Evolutionary conservation across 179 eudicot genomes (phyloP), one percentile per base, ranked within the genome.

Genomic region (Monotropa hypopitys): DNA sequence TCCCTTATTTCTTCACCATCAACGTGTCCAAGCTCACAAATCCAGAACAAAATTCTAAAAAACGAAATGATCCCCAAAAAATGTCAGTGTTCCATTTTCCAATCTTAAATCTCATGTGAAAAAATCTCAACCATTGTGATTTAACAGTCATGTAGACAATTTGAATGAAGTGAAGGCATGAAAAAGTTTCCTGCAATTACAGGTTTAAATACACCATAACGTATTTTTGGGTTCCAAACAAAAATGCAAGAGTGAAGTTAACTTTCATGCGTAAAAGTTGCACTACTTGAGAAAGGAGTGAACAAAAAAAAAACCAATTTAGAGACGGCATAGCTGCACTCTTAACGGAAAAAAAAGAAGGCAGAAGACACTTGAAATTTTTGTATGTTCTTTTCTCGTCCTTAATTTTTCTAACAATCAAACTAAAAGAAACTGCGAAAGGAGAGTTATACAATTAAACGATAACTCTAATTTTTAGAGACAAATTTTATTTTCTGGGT

Each of bases 1-100:
- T 70, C 77, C 67, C 72, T 75, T 78, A 82, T 70, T 76, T 78
- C 51, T 72, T 72, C 85, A 86, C 84, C 84, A 84, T 86, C 82
- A 83, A 78, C 75, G 76, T 35, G 46, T 45, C 77, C 79, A 62
- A 63, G 49, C 51, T 75, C 38, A 61, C 28, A 42, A 59, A 40
- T 18, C 9, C 6, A 20, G 1, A 73, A 49, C 50, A 76, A 47
- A 77, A 69, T 59, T 73, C 76, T 68, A 69, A 33, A 74, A 23
- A 59, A 21, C 7, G 28, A 69, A 68, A 50, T 77, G 43, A 65
- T 63, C 12, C 45, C 47, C 20, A 16, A 65, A 76, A 15, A 18
- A 47, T 21, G 6, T 46, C 78, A 76, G 72, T 12, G 4, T 20
- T 67, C 15, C 2, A n/a, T 32, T 9, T 43, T 43, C 40, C 42